These are phyloP conservation scores for Pleurotus djamor DNA, from an alignment of 768 basidiomycete species.

Conservation along the genomic window DNA sequence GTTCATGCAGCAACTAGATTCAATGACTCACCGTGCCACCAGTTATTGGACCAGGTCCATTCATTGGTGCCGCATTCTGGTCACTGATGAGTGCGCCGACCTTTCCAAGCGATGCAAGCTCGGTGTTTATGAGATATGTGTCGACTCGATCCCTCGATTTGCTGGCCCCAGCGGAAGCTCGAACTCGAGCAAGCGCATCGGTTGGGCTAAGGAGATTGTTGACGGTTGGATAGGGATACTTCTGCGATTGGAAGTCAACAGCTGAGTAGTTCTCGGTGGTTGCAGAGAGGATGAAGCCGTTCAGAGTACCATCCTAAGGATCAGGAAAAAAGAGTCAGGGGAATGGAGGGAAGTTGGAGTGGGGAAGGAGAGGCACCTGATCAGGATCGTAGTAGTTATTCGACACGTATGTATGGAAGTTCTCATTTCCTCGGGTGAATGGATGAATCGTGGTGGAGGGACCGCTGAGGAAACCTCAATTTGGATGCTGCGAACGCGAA, in stretches of 20 bases:
- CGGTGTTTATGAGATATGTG: constrained; percentile 28
- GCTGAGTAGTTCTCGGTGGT: constrained; percentile 27
- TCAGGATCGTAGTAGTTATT: constrained; percentile 31
- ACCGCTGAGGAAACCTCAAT: constrained; percentile 15
- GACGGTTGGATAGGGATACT: constrained; percentile 28
- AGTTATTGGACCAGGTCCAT: constrained; percentile 26
- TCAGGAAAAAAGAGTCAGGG: background rate
- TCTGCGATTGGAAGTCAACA: constrained; percentile 26
- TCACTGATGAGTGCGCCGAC: constrained; percentile 29
- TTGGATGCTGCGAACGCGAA: background rate
- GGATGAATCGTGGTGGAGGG: constrained; percentile 26
- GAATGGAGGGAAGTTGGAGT: background rate
- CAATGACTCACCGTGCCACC: constrained; percentile 24
- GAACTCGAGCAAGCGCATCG: constrained; percentile 25
- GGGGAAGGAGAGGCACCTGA: constrained; percentile 12
- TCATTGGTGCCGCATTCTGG: constrained; percentile 22
- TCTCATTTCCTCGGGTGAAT: constrained; percentile 32
- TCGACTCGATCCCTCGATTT: constrained; percentile 29
- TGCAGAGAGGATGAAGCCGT: constrained; percentile 23
- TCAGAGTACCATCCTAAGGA: constrained; percentile 23
- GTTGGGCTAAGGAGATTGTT: constrained; percentile 23
- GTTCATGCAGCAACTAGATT: background rate
- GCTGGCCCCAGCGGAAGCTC: constrained; percentile 26
- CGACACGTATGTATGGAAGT: constrained; percentile 32
- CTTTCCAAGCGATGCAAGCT: constrained; percentile 27